A percentile compares a stretch with the other conserved stretches of the same genome.
Evolutionary conservation across 2,329 filamentous ascomycete species (phyloP).

Genomic region (Sporothrix pseudoabietina): DNA sequence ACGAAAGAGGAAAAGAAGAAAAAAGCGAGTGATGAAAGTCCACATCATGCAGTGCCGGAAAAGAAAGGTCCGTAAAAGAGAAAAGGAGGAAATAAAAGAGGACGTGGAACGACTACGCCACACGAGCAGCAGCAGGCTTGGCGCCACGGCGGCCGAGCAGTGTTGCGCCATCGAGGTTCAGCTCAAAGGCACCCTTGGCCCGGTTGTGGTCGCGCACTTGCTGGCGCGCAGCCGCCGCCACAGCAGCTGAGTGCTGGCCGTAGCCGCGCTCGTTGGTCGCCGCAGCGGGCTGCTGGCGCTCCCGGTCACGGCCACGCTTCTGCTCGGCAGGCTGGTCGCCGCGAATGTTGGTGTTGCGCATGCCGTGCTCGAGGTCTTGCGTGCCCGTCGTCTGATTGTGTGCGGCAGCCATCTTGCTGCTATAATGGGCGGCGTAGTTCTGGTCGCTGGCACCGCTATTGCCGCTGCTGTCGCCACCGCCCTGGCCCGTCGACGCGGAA

Average conservation of each 20-base stretch:
- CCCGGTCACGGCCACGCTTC: constrained; percentile 54
- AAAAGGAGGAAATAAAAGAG: background rate
- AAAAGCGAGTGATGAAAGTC: background rate
- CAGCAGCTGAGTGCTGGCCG: constrained; percentile 82
- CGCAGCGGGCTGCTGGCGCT: constrained; percentile 42
- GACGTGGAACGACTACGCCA: constrained; percentile 38
- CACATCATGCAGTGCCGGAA: background rate
- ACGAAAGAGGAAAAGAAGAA: background rate
- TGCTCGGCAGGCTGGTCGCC: constrained; percentile 46
- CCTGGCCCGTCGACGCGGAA: background rate
- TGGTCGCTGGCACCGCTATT: constrained; percentile 22
- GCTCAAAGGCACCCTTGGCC: constrained; percentile 83
- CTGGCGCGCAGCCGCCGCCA: constrained; percentile 80
- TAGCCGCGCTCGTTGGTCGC: constrained; percentile 65
- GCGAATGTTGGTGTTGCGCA: constrained; percentile 78
- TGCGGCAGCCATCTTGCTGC: constrained; percentile 49
- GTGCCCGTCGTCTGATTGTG: constrained; percentile 59
- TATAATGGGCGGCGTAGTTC: constrained; percentile 27
- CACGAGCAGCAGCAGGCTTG: constrained; percentile 54
- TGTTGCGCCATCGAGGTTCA: constrained; percentile 88
- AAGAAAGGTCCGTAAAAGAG: background rate
- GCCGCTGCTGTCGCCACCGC: background rate
- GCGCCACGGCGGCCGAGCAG: constrained; percentile 71
- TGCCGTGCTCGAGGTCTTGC: constrained; percentile 78
- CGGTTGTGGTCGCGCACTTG: constrained; percentile 69